Conservation (phyloP, 2,329 filamentous ascomycete genomes). For the Dryadomyces sulphureus region DNA sequence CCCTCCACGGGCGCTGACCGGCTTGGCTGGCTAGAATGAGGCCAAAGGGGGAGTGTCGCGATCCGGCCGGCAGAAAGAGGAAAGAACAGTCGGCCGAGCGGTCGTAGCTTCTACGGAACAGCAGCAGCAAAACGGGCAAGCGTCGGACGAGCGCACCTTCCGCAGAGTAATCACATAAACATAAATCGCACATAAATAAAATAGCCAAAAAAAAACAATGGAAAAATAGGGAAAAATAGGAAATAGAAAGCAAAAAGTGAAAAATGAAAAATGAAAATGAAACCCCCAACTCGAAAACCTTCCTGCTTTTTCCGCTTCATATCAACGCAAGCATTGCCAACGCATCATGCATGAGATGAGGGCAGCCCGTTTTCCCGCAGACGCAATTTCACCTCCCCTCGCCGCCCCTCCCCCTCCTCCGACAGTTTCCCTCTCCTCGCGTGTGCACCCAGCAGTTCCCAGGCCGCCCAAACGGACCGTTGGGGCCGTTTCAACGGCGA, state of each 20-base stretch:
- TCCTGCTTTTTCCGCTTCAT: neutral
- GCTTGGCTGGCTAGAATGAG: no score
- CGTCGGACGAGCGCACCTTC: no score
- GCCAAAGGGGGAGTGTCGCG: no score
- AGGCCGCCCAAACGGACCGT: neutral
- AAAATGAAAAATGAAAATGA: neutral
- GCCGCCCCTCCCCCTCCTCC: neutral
- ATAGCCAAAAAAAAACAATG: neutral
- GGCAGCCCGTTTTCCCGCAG: neutral
- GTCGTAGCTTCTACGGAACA: no score
- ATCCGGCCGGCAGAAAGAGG: no score
- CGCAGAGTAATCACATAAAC: no score
- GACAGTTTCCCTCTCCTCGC: neutral
- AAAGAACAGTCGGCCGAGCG: no score
- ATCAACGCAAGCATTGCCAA: constrained; percentile 12
- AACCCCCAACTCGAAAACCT: neutral
- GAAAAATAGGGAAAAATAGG: neutral
- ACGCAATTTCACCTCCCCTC: constrained; percentile 3
- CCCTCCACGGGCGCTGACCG: no score
- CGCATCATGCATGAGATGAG: constrained; percentile 3
- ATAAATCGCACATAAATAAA: no score
- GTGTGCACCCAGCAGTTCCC: no score
- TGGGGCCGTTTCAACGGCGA: neutral
- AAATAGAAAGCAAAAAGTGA: neutral
- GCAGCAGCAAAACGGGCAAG: no score